Evolutionary conservation across 768 basidiomycete genomes (phyloP).

Genomic region (Russula sp.): DNA sequence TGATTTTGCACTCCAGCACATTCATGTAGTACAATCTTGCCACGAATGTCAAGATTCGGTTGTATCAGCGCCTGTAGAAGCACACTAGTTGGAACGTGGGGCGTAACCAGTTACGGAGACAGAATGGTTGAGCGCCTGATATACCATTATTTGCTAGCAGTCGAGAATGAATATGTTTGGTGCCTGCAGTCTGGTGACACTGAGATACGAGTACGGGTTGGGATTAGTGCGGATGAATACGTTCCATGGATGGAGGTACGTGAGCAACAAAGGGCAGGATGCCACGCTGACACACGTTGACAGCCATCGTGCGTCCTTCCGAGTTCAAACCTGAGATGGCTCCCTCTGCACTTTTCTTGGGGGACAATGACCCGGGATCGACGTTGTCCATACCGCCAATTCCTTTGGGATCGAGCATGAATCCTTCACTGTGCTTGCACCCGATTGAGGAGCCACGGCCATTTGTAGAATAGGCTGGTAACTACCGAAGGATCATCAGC

Average conservation of each 20-base stretch:
- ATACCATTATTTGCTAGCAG: neutral
- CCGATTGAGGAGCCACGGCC: neutral
- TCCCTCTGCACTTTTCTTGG: neutral
- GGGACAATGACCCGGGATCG: neutral
- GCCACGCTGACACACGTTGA: conserved; percentile 1
- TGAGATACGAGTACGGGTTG: neutral
- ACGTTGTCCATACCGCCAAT: neutral
- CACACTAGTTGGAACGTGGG: neutral
- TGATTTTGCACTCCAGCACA: neutral
- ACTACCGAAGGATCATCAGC: neutral
- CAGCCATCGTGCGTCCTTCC: neutral
- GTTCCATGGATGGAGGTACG: neutral
- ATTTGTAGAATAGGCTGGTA: conserved; percentile 1
- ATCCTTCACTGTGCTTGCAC: neutral
- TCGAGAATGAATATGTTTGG: neutral
- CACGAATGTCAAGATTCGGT: neutral
- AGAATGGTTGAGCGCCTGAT: neutral
- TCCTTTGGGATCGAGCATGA: neutral
- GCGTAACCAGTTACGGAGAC: neutral
- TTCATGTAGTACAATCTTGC: neutral
- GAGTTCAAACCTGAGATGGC: neutral
- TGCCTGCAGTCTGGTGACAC: neutral
- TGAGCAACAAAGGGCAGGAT: neutral
- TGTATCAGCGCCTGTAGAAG: neutral
- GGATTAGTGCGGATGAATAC: neutral